These are phyloP conservation scores for Aegilops speltoides DNA, from an alignment of 176 grass and related monocot genomes.

Conservation along the genomic window DNA sequence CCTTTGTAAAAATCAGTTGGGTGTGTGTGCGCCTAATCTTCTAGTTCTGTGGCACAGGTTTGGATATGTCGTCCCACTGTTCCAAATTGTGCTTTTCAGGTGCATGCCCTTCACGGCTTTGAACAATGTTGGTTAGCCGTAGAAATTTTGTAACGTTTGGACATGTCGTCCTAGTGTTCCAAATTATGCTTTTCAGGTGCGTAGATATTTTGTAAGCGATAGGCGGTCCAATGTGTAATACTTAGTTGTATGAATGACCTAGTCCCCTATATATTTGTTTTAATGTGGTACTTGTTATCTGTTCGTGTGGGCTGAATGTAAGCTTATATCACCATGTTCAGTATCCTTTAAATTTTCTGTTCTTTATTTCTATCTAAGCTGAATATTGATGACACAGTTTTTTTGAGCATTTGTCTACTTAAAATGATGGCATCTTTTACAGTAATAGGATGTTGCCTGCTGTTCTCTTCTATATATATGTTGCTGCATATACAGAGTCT, in stretches of 20 bases:
- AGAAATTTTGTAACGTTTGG: too few species aligned
- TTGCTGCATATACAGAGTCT: too few species aligned
- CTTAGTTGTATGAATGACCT: neutral
- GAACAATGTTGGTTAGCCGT: neutral
- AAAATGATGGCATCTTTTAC: neutral
- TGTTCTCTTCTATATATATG: too few species aligned
- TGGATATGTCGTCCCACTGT: neutral
- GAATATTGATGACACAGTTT: too few species aligned
- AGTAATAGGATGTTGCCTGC: neutral
- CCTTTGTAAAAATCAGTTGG: neutral
- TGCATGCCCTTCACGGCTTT: neutral
- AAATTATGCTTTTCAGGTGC: too few species aligned
- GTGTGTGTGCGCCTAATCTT: neutral
- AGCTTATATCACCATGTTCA: too few species aligned
- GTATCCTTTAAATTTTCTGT: too few species aligned
- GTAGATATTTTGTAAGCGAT: neutral
- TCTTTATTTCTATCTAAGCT: too few species aligned
- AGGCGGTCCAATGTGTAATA: neutral
- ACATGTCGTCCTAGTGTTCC: too few species aligned
- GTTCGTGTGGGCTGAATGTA: neutral
- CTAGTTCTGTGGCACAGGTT: neutral
- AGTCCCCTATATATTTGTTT: neutral
- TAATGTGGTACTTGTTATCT: neutral
- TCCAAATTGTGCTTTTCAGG: neutral
- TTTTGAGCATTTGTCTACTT: too few species aligned